Conservation (phyloP, 495 filamentous ascomycete species). For the Penicillium cosmopolitanum region DNA sequence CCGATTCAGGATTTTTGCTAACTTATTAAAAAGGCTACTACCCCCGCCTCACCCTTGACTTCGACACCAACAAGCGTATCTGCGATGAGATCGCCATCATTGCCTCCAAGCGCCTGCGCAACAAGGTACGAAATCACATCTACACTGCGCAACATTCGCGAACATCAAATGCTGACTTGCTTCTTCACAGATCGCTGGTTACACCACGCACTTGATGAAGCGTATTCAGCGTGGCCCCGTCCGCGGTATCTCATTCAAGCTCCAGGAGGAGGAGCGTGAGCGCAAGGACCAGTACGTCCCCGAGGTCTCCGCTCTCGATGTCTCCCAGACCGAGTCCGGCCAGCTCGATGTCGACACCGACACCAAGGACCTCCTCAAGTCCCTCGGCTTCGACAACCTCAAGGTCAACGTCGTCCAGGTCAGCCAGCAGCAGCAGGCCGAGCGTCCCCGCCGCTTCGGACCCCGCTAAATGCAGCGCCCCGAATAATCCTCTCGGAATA, state of each 20-base stretch:
- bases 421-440: conserved; percentile 78
- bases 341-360: conserved; percentile 93
- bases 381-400: conserved; percentile 95
- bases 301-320: conserved; percentile 97
- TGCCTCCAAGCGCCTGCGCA: conserved; percentile 94
- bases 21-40: conserved; percentile 62
- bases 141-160: not conserved
- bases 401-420: conserved; percentile 92
- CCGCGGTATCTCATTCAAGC: conserved; percentile 99
- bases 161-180: conserved; percentile 13
- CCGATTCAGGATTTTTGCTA: not conserved
- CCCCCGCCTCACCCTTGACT: conserved; percentile 97
- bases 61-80: conserved; percentile 99
- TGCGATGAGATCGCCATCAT: conserved; percentile 99
- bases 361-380: conserved; percentile 98
- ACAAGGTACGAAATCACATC: conserved; percentile 72
- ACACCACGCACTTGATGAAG: conserved; percentile 92
- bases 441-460: conserved; percentile 73
- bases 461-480: conserved; percentile 44
- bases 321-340: conserved; percentile 88
- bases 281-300: conserved; percentile 99
- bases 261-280: conserved; percentile 99
- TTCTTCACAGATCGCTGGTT: conserved; percentile 82
- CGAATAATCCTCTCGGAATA: conserved; percentile 22
- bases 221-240: conserved; percentile 99